Base-by-base conservation (phyloP, 169 alveolate species). In the Plasmodium blacklocki region DNA sequence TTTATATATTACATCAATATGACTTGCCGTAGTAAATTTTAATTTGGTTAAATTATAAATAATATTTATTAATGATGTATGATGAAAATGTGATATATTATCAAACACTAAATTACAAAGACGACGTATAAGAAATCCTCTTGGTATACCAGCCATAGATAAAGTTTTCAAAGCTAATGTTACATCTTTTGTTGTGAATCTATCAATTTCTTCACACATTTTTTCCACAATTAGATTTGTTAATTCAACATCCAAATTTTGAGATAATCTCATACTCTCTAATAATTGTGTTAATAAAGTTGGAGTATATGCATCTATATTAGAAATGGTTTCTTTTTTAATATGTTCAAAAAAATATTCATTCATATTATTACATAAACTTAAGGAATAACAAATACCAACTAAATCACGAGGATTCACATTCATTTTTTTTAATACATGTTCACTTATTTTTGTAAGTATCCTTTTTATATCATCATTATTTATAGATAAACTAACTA, bases 151-250 rank as follows among this genome's bases (percentile, higher is more conserved):
- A 59, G 92, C 92, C 92, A 85, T 85, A 26, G 92, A 85, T 52
- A 85, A 72, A 1, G 88, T 85, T 74, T 85, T 85, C 45, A 85
- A 71, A 7, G 92, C 92, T 29, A 85, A 56, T n/a, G 74, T 85
- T 0, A 85, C 92, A 49, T 85, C 92, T 60, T 71, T 85, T 2
- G 92, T 85, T 23, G 92, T 85, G 62, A 85, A 85, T 21, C 92
- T 73, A 71, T 85, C 92, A 4, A 85, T 85, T 85, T 85, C 92
- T 85, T 85, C 92, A 71, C 92, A 85, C 92, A 85, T 85, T 47
- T 85, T 85, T 29, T 85, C 92, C 12, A 85, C 85, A 5, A 85
- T 85, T 39, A 85, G 60, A 72, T 85, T 85, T 7, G 92, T 85
- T 71, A 85, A 60, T 71, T 85, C 92, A n/a, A 85, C 54, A 62